Evolutionary conservation across 768 basidiomycete genomes (phyloP).

Genomic region (Tulasnella calospora): DNA sequence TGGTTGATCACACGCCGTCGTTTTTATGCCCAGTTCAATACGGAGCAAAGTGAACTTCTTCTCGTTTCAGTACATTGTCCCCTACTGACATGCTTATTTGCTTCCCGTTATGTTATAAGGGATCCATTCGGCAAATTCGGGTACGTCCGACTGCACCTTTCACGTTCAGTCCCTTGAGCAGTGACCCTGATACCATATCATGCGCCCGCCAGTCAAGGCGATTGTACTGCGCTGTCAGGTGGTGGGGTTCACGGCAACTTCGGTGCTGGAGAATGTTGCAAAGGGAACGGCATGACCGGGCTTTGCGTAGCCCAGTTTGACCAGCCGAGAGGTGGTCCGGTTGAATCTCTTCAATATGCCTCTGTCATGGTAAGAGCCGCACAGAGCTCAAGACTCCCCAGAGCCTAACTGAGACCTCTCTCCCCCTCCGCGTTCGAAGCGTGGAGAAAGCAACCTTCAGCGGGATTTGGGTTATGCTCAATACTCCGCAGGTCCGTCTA

Average conservation of each 20-base stretch:
- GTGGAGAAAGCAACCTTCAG: not conserved
- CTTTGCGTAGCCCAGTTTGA: not conserved
- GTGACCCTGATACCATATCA: not conserved
- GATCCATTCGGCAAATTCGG: not conserved
- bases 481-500: not conserved
- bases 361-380: not conserved
- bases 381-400: not conserved
- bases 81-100: not conserved
- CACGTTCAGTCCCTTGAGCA: not conserved
- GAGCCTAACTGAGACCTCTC: not conserved
- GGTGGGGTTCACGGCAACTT: not conserved
- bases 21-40: not conserved
- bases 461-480: not conserved
- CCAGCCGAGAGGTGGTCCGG: not conserved
- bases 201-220: not conserved
- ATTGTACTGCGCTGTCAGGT: not conserved
- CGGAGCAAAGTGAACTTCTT: not conserved
- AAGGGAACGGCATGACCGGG: not conserved
- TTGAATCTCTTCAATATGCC: not conserved
- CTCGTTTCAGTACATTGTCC: no score
- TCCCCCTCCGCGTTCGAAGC: not conserved
- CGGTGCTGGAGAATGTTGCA: conserved; percentile 6
- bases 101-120: not conserved
- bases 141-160: not conserved
- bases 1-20: not conserved